Conservation (phyloP, 2,329 filamentous ascomycete species). For the Phoma sp. region DNA sequence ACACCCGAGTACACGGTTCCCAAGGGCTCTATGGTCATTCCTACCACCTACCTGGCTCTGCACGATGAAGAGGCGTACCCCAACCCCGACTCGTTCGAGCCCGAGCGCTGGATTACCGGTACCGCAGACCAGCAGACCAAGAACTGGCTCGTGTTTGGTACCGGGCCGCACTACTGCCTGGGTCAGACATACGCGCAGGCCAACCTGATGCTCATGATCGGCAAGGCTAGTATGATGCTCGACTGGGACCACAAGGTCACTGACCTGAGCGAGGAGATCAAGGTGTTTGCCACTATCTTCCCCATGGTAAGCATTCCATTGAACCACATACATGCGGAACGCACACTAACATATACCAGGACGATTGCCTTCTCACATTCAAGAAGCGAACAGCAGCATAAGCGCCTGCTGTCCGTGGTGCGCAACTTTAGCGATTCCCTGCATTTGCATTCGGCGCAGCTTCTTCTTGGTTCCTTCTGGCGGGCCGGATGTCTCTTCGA, state of each 20-base stretch:
- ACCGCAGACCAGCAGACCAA: constrained; percentile 90
- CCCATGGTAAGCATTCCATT: constrained; percentile 71
- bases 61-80: constrained; percentile 93
- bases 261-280: constrained; percentile 86
- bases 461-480: constrained; percentile 26
- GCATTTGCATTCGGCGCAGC: constrained; percentile 32
- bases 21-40: constrained; percentile 95
- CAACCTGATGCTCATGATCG: constrained; percentile 87
- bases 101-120: constrained; percentile 72
- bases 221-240: constrained; percentile 84
- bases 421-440: constrained; percentile 31
- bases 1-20: constrained; percentile 87
- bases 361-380: constrained; percentile 83
- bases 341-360: constrained; percentile 58
- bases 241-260: constrained; percentile 92
- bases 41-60: constrained; percentile 86
- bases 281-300: constrained; percentile 98
- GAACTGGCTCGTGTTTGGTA: constrained; percentile 97
- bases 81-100: constrained; percentile 73
- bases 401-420: constrained; percentile 22
- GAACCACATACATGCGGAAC: too few species aligned
- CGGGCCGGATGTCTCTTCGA: constrained; percentile 17
- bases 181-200: constrained; percentile 90
- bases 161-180: constrained; percentile 94
- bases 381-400: constrained; percentile 44